Percentiles rank a stretch among this genome's conserved stretches.
phyloP scores from a whole-genome alignment of 179 eudicot genomes.

The Spinacia oleracea region DNA sequence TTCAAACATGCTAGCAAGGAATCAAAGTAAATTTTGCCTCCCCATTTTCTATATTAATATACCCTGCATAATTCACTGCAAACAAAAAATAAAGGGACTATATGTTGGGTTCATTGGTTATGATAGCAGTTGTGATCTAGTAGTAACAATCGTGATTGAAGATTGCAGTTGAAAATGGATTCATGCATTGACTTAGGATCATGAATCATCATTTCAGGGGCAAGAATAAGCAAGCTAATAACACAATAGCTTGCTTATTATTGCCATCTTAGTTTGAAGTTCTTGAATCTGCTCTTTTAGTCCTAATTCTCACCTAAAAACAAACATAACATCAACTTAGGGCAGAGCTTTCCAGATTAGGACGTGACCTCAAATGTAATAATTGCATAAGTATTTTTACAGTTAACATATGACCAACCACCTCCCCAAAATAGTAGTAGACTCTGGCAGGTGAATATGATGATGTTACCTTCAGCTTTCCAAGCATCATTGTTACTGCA shows the following conservation, averaged over 20 bases:
- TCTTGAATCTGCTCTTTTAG: background rate
- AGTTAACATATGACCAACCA: background rate
- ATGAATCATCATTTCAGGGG: background rate
- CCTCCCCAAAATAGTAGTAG: too few species aligned
- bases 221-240: too few species aligned
- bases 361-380: background rate
- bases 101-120: background rate
- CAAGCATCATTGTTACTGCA: slow-evolving; percentile 50
- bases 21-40: background rate
- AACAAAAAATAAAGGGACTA: too few species aligned
- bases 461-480: slow-evolving; percentile 44
- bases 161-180: background rate
- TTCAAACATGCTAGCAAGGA: background rate
- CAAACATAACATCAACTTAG: background rate
- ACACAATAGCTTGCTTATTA: background rate
- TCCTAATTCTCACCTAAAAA: background rate
- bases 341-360: background rate
- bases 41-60: too few species aligned
- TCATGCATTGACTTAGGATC: background rate
- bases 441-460: too few species aligned
- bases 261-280: background rate
- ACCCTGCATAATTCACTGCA: too few species aligned
- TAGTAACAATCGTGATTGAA: background rate
- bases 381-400: too few species aligned
- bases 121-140: background rate